A percentile compares a stretch with the other conserved stretches of the same genome.
Conservation (phyloP, 768 basidiomycete genomes). For the Pulveroboletus sp. region DNA sequence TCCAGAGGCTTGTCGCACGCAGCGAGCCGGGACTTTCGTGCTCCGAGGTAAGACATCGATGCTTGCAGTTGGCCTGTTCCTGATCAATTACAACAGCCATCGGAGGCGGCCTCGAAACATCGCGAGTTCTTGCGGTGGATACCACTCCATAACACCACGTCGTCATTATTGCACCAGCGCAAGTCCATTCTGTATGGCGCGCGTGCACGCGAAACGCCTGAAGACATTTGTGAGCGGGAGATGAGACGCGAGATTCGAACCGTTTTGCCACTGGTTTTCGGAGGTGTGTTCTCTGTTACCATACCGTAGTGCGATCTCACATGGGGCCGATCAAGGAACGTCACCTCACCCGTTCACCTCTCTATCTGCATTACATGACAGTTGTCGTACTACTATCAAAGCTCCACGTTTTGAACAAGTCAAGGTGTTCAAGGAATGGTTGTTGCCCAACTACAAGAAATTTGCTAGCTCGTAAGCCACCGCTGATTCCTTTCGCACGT, state of each 20-base stretch:
- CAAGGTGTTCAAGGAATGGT: conserved; percentile 65
- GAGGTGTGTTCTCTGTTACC: conserved; percentile 37
- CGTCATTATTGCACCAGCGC: conserved; percentile 63
- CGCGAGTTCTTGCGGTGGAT: conserved; percentile 68
- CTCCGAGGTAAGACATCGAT: conserved; percentile 41
- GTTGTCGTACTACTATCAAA: conserved; percentile 44
- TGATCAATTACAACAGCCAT: conserved; percentile 7
- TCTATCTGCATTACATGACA: conserved; percentile 36
- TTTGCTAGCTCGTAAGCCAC: conserved; percentile 44
- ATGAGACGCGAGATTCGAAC: conserved; percentile 67
- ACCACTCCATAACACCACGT: conserved; percentile 56
- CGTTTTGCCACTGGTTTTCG: conserved; percentile 65
- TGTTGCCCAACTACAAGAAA: conserved; percentile 64
- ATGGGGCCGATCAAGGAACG: conserved; percentile 30
- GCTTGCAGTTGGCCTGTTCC: background rate
- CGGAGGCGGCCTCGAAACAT: conserved; percentile 50
- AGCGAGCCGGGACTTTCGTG: conserved; percentile 60
- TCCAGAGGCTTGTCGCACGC: conserved; percentile 78
- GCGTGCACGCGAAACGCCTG: conserved; percentile 63
- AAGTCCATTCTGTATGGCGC: conserved; percentile 67
- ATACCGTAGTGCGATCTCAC: conserved; percentile 3
- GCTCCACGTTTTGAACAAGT: conserved; percentile 76
- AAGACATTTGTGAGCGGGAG: conserved; percentile 64
- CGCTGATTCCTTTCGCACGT: background rate
- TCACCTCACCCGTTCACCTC: conserved; percentile 28